phyloP scores from a whole-genome alignment of 2,329 filamentous ascomycete genomes.

The Chrysoporthe deuterocubensis region DNA sequence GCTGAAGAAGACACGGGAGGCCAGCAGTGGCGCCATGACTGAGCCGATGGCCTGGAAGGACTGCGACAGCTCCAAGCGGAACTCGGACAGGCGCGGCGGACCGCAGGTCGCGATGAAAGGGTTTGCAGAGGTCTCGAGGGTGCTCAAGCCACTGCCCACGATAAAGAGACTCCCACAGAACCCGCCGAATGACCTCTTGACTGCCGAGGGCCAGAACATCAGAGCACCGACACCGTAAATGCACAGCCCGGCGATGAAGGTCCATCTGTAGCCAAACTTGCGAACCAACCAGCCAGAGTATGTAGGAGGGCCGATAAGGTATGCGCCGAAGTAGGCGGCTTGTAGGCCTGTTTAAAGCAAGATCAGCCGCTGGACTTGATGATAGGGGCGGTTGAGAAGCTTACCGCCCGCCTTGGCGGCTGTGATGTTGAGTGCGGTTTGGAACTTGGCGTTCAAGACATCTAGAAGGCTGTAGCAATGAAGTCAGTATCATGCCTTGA shows the following conservation, averaged over 20 bases:
- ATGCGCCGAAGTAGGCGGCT: constrained; percentile 41
- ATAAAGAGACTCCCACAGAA: constrained; percentile 74
- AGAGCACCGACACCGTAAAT: constrained; percentile 64
- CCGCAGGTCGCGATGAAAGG: constrained; percentile 62
- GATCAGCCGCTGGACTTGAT: constrained; percentile 8
- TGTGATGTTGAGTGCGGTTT: constrained; percentile 30
- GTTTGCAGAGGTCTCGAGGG: constrained; percentile 76
- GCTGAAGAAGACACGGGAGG: constrained; percentile 72
- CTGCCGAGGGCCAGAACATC: constrained; percentile 57
- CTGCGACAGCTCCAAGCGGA: constrained; percentile 75
- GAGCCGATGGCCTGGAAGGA: constrained; percentile 75
- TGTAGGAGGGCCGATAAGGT: constrained; percentile 70
- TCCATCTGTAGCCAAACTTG: constrained; percentile 63
- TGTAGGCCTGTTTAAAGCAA: constrained; percentile 25
- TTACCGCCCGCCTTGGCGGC: constrained; percentile 30
- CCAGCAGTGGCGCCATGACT: constrained; percentile 71
- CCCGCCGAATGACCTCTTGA: constrained; percentile 68
- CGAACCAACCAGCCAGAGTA: constrained; percentile 66
- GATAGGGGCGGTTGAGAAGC: background rate
- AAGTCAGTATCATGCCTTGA: too few relatives aligned
- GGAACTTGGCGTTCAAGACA: constrained; percentile 45
- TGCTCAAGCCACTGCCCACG: constrained; percentile 71
- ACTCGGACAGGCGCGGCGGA: constrained; percentile 70
- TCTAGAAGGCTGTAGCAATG: constrained; percentile 40
- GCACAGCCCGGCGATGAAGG: constrained; percentile 66